Evolutionary conservation across 441 rosid species (phyloP), one percentile per base, ranked within the genome.

Genomic region (Pelargonium australe): DNA sequence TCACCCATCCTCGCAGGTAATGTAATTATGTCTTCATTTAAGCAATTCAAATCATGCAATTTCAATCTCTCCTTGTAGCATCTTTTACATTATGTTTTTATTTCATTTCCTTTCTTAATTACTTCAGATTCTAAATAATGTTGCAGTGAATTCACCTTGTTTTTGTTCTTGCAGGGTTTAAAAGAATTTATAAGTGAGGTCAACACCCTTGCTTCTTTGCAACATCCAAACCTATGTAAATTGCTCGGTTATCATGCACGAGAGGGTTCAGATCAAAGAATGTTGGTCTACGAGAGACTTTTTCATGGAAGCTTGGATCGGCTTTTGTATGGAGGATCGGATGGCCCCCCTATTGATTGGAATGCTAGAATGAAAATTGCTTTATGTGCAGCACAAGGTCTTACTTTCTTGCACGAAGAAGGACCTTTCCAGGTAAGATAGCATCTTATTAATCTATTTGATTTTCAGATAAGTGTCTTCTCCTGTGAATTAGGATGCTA

Each of bases 261-360:
- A 28, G 97, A 92, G 8, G 87, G 88, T 7, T 82, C 96, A 4
- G 96, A 95, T 25, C 87, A 80, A 45, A 85, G 95, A 81, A 87
- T 92, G 85, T 72, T 95, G 73, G 88, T 95, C 61, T 92, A 89
- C 16, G 99, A 92, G 87, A 90, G 93, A 86, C 96, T 87, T 65
- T 79, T 83, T 77, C 96, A 85, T 63, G 98, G 98, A 69, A 92
- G 96, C 84, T 82, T 95, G 80, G 99, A 90, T 77, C 81, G 96
- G 31, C 86, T 95, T 67, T 75, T 95, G 2, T 86, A 87, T n/a
- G 96, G 89, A 43, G 87, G 99, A 80, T 82, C 90, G 1, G 96
- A 92, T 76, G 99, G 98, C 12, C 97, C 98, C 12, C 93, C 87
- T 2, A 77, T 95, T 77, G 99, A 92, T 84, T 95, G 99, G 98